Conservation (phyloP, 2,329 filamentous ascomycete genomes). For the Neodidymelliopsis sp. region DNA sequence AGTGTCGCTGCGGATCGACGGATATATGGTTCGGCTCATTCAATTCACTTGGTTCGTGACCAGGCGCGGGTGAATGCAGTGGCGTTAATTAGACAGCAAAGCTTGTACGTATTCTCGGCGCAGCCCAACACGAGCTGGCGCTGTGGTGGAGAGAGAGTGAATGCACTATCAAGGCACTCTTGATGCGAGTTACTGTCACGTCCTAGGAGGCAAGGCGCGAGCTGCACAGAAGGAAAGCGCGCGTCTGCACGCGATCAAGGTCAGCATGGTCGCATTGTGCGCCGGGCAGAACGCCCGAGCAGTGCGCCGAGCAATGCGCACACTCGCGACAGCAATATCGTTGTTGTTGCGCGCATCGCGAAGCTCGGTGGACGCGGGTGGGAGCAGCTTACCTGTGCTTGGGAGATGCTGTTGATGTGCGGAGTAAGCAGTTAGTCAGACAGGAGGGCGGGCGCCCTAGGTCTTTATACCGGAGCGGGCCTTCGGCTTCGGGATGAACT, state of each 20-base stretch:
- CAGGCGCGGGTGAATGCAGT: slow-evolving; percentile 11
- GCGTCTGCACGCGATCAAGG: slow-evolving; percentile 2
- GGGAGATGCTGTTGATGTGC: slow-evolving; percentile 6
- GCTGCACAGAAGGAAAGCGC: slow-evolving; percentile 7
- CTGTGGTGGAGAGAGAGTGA: slow-evolving; percentile 5
- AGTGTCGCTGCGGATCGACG: slow-evolving; percentile 43
- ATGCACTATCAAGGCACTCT: slow-evolving; percentile 1
- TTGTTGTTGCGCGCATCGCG: slow-evolving; percentile 11
- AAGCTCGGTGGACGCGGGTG: slow-evolving; percentile 1
- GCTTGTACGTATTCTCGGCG: slow-evolving; percentile 9
- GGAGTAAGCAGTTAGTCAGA: slow-evolving; percentile 11
- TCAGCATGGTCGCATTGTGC: slow-evolving; percentile 8
- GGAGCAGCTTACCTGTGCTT: slow-evolving; percentile 29
- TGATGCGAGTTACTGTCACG: slow-evolving; percentile 10
- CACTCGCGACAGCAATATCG: slow-evolving; percentile 7
- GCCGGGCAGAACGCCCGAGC: too few species aligned
- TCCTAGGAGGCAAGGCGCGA: slow-evolving; percentile 14
- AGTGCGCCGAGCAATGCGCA: slow-evolving; percentile 7
- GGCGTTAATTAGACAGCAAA: slow-evolving; percentile 11
- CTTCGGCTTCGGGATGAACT: neutral
- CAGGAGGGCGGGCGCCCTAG: slow-evolving; percentile 7
- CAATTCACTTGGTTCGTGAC: slow-evolving; percentile 15
- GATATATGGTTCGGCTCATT: slow-evolving; percentile 43
- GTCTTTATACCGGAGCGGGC: slow-evolving; percentile 5
- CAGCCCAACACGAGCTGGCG: slow-evolving; percentile 12